phyloP scores from a whole-genome alignment of 257 asterid genomes.

The Linderniella brevidens region DNA sequence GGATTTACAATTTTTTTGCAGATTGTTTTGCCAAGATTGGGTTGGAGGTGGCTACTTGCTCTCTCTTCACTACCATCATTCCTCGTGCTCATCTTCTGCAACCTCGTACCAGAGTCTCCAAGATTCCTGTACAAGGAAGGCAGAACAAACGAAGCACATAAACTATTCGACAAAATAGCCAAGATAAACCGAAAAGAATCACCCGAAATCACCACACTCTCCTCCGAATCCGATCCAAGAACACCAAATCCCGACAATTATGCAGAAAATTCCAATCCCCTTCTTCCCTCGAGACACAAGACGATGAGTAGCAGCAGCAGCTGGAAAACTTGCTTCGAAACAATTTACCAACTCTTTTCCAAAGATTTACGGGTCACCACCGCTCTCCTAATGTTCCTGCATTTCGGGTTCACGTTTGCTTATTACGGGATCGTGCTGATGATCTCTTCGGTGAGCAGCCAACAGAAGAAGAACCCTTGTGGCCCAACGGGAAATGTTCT shows the following conservation, averaged over 20 bases:
- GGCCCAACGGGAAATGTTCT: neutral
- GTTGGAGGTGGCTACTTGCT: constrained; percentile 30
- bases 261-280: constrained; percentile 9
- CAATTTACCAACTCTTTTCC: constrained; percentile 12
- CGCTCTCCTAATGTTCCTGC: constrained; percentile 15
- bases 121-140: constrained; percentile 18
- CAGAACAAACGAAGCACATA: constrained; percentile 11
- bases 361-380: constrained; percentile 12
- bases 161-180: constrained; percentile 16
- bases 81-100: constrained; percentile 9
- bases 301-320: neutral
- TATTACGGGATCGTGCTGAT: constrained; percentile 18
- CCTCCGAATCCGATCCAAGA: constrained; percentile 2
- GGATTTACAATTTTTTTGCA: neutral
- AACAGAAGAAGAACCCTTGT: constrained; percentile 10
- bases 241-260: constrained; percentile 1
- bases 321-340: neutral
- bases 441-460: constrained; percentile 16
- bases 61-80: constrained; percentile 18
- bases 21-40: constrained; percentile 24
- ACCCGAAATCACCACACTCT: constrained; percentile 11
- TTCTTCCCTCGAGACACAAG: constrained; percentile 7
- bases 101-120: constrained; percentile 19
- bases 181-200: constrained; percentile 10
- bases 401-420: constrained; percentile 12